A percentile compares a stretch with the other conserved stretches of the same genome.
phyloP scores from a whole-genome alignment of 2,329 filamentous ascomycete species.

The Lecanicillium sp. region DNA sequence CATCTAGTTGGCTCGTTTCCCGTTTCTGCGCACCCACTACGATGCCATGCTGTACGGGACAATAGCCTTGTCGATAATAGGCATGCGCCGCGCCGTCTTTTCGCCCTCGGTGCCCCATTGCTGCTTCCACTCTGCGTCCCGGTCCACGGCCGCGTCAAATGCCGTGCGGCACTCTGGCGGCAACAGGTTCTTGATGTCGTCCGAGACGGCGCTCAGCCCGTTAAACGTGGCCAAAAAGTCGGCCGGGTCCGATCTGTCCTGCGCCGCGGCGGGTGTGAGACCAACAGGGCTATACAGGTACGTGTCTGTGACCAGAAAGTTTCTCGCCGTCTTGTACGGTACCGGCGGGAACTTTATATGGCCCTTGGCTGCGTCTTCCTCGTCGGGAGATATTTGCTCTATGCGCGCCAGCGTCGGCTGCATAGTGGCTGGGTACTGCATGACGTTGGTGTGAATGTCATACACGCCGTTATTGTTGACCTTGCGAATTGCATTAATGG shows the following conservation, averaged over 20 bases:
- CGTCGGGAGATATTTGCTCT: slow-evolving; percentile 55
- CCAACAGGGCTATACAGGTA: slow-evolving; percentile 43
- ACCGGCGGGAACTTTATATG: slow-evolving; percentile 38
- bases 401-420: slow-evolving; percentile 84
- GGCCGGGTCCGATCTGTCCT: slow-evolving; percentile 32
- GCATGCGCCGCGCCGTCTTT: slow-evolving; percentile 43
- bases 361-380: slow-evolving; percentile 20
- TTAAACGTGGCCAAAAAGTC: slow-evolving; percentile 45
- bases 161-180: slow-evolving; percentile 64
- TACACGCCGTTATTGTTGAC: slow-evolving; percentile 72
- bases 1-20: not conserved
- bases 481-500: slow-evolving; percentile 60
- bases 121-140: slow-evolving; percentile 64
- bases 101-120: slow-evolving; percentile 65
- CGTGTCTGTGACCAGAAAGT: slow-evolving; percentile 49
- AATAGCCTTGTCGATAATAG: slow-evolving; percentile 56
- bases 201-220: slow-evolving; percentile 56
- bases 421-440: slow-evolving; percentile 82
- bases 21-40: not conserved
- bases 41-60: slow-evolving; percentile 46
- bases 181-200: slow-evolving; percentile 58
- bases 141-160: slow-evolving; percentile 58
- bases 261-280: slow-evolving; percentile 38
- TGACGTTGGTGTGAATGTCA: slow-evolving; percentile 86
- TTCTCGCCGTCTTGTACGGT: slow-evolving; percentile 41